A percentile compares a stretch with the other conserved stretches of the same genome.
phyloP scores from a whole-genome alignment of 805 yeast genomes.

The Lipomyces yamanashiensis region DNA sequence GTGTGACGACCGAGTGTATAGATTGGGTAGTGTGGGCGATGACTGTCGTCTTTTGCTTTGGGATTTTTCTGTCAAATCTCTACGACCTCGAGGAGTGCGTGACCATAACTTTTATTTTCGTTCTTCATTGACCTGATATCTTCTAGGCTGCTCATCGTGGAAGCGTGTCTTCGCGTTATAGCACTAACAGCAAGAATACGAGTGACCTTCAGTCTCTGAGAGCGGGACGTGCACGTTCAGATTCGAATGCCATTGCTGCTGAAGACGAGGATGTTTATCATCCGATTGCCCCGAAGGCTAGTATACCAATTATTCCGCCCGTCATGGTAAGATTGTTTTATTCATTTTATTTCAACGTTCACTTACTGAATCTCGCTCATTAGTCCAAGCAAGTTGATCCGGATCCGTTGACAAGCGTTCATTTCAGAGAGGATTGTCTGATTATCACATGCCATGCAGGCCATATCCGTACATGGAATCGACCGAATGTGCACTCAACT shows the following conservation, averaged over 20 bases:
- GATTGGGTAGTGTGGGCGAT: constrained; percentile 60
- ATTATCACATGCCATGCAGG: constrained; percentile 34
- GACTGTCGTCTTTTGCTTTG: constrained; percentile 58
- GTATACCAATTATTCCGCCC: constrained; percentile 36
- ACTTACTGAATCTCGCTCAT: background rate
- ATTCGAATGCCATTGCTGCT: constrained; percentile 28
- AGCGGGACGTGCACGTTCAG: constrained; percentile 22
- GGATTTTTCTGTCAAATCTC: constrained; percentile 57
- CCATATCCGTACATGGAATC: constrained; percentile 37
- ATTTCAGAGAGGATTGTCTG: constrained; percentile 34
- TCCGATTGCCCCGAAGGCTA: constrained; percentile 33
- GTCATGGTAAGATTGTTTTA: constrained; percentile 26
- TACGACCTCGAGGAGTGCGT: constrained; percentile 40
- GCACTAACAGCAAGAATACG: constrained; percentile 13
- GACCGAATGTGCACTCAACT: constrained; percentile 28
- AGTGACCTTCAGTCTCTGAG: constrained; percentile 14
- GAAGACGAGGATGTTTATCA: constrained; percentile 35
- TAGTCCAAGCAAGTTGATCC: constrained; percentile 35
- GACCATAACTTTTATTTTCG: background rate
- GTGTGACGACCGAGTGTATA: constrained; percentile 48
- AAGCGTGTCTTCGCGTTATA: constrained; percentile 30
- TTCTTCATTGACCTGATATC: background rate
- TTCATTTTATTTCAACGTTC: background rate
- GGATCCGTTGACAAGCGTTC: constrained; percentile 33
- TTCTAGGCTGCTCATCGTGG: constrained; percentile 23